Percentiles rank a stretch among this genome's conserved stretches.
Conservation (phyloP, 495 filamentous ascomycete genomes). For the Cercophora sp. region DNA sequence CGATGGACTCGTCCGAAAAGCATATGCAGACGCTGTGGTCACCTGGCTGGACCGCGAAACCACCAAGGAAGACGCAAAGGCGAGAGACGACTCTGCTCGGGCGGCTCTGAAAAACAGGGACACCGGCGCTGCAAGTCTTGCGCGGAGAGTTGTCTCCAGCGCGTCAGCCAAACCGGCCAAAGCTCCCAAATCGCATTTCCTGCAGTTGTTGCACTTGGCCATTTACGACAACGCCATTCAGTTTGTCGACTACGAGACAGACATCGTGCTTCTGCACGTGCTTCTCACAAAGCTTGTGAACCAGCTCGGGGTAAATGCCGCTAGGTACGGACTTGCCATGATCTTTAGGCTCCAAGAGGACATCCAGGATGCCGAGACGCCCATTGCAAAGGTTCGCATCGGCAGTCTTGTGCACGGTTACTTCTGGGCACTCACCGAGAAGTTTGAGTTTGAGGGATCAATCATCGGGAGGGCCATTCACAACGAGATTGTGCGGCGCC, state of each 20-base stretch:
- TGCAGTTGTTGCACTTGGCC: constrained; percentile 80
- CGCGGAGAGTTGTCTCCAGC: constrained; percentile 66
- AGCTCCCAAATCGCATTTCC: constrained; percentile 59
- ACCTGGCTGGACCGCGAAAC: constrained; percentile 82
- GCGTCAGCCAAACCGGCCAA: constrained; percentile 57
- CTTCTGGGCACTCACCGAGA: constrained; percentile 71
- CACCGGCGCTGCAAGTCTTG: constrained; percentile 27
- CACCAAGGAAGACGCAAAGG: constrained; percentile 58
- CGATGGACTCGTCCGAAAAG: constrained; percentile 69
- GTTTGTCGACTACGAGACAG: constrained; percentile 61
- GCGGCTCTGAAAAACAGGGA: constrained; percentile 33
- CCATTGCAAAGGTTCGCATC: constrained; percentile 64
- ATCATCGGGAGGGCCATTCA: constrained; percentile 63
- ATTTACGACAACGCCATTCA: constrained; percentile 82
- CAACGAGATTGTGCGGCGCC: constrained; percentile 69
- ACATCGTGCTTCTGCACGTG: constrained; percentile 71
- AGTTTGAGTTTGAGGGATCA: constrained; percentile 70
- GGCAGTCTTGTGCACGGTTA: constrained; percentile 86
- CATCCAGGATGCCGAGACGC: constrained; percentile 59
- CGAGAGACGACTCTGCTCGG: constrained; percentile 51
- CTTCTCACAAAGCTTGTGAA: constrained; percentile 67
- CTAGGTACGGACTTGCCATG: constrained; percentile 79
- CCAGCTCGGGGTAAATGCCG: constrained; percentile 79
- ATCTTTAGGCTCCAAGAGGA: constrained; percentile 82
- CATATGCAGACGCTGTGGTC: constrained; percentile 76